Conservation (phyloP, 371 early-diverging fungal genomes). For the Mortierella sp. region DNA sequence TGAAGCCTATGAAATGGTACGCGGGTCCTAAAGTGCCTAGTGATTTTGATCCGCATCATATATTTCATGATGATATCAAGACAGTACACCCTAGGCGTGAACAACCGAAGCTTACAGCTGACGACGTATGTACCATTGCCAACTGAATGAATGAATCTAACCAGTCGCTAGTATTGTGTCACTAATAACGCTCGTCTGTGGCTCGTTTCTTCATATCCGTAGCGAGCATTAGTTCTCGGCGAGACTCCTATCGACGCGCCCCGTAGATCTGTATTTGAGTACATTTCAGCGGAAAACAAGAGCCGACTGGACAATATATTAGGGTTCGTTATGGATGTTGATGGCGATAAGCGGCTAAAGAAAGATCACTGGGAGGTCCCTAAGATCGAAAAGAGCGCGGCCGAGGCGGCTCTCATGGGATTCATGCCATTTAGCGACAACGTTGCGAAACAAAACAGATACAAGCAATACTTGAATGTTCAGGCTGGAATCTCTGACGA, state of each 20-base stretch:
- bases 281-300: slow-evolving; percentile 75
- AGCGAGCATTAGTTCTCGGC: slow-evolving; percentile 74
- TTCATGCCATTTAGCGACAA: slow-evolving; percentile 90
- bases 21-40: slow-evolving; percentile 69
- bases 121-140: slow-evolving; percentile 55
- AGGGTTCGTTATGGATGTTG: slow-evolving; percentile 47
- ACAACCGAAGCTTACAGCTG: slow-evolving; percentile 63
- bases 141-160: background rate
- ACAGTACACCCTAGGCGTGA: slow-evolving; percentile 3
- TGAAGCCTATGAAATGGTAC: slow-evolving; percentile 69
- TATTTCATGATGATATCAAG: slow-evolving; percentile 39
- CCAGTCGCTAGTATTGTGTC: background rate
- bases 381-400: slow-evolving; percentile 71
- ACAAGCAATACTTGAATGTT: slow-evolving; percentile 78
- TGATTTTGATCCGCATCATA: slow-evolving; percentile 65
- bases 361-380: slow-evolving; percentile 56
- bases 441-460: slow-evolving; percentile 82
- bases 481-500: slow-evolving; percentile 65
- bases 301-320: slow-evolving; percentile 71
- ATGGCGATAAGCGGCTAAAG: slow-evolving; percentile 26
- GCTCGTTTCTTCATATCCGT: background rate
- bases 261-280: slow-evolving; percentile 81
- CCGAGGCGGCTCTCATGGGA: slow-evolving; percentile 81
- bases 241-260: slow-evolving; percentile 78
- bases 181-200: background rate